Percentiles rank a stretch among this genome's conserved stretches.
These are phyloP conservation scores for Kwoniella newhampshirensis DNA, from an alignment of 768 basidiomycete genomes.

Conservation along the genomic window DNA sequence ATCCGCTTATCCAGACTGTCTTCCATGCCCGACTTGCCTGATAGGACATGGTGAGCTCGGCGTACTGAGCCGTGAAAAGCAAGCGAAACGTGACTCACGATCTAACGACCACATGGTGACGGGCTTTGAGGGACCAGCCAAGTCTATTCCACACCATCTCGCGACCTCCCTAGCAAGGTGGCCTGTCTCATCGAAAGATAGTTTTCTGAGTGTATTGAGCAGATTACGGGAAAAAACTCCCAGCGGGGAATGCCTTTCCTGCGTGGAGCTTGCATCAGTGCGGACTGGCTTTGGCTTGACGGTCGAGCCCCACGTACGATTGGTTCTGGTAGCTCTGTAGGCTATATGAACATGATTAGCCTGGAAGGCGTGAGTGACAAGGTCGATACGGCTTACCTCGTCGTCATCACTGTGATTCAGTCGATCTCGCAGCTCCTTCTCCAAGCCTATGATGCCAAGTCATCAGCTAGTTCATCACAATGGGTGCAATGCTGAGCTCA, in stretches of 20 bases:
- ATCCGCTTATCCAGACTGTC: constrained; percentile 42
- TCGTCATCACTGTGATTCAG: constrained; percentile 29
- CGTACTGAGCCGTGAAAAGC: neutral
- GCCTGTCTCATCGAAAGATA: constrained; percentile 45
- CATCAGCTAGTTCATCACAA: neutral
- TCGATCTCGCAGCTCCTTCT: constrained; percentile 30
- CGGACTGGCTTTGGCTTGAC: neutral
- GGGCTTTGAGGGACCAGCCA: constrained; percentile 9
- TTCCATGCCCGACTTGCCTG: constrained; percentile 39
- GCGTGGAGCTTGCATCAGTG: neutral
- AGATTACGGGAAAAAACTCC: constrained; percentile 43
- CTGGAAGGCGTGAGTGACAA: neutral
- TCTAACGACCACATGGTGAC: constrained; percentile 19
- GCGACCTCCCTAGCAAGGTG: constrained; percentile 36
- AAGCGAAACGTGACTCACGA: constrained; percentile 8
- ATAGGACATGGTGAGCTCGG: neutral
- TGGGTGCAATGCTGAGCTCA: constrained; percentile 12
- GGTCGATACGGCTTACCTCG: constrained; percentile 8
- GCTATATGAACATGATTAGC: constrained; percentile 3
- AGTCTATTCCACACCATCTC: constrained; percentile 23
- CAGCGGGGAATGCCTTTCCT: constrained; percentile 42
- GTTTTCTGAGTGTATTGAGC: constrained; percentile 30
- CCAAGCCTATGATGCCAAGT: constrained; percentile 16
- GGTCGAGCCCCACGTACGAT: constrained; percentile 15
- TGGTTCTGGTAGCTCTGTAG: constrained; percentile 36